A percentile compares a stretch with the other conserved stretches of the same genome.
Evolutionary conservation across 2,329 filamentous ascomycete genomes (phyloP).

Genomic region (Xylariaceae sp.): DNA sequence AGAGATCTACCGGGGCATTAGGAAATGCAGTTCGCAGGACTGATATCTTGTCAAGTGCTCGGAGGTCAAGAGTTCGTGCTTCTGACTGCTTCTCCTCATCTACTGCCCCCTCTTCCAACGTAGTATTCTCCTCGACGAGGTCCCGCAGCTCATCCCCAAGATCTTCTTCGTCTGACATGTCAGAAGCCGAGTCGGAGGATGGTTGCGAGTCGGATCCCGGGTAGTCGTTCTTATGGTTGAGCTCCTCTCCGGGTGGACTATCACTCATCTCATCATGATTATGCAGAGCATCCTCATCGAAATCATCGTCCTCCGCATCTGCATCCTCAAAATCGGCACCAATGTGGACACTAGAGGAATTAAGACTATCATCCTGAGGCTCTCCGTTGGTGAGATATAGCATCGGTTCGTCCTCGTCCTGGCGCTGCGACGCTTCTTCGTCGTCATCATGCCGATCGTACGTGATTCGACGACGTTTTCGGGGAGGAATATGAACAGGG

Average conservation of each 20-base stretch:
- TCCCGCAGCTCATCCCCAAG: constrained; percentile 40
- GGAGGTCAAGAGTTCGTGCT: constrained; percentile 11
- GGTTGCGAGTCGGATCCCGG: neutral
- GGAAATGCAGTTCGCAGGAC: constrained; percentile 43
- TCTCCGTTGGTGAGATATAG: constrained; percentile 31
- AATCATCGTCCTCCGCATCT: constrained; percentile 27
- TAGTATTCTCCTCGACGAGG: constrained; percentile 35
- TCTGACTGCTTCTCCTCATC: constrained; percentile 1
- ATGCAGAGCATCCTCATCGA: constrained; percentile 2
- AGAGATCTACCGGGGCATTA: constrained; percentile 28
- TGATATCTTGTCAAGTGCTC: constrained; percentile 28
- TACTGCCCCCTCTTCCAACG: constrained; percentile 13
- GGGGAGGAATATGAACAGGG: constrained; percentile 64
- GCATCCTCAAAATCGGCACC: constrained; percentile 28
- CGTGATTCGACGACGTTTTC: constrained; percentile 59
- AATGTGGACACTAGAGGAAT: constrained; percentile 19
- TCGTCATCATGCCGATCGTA: constrained; percentile 31
- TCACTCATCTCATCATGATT: constrained; percentile 2
- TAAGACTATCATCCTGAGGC: constrained; percentile 3
- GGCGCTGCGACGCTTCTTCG: constrained; percentile 25
- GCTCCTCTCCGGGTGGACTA: neutral
- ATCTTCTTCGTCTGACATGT: constrained; percentile 24
- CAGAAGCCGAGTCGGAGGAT: neutral
- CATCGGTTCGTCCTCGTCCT: constrained; percentile 5
- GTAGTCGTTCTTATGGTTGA: neutral